A percentile compares a stretch with the other conserved stretches of the same genome.
Conservation (phyloP, 169 alveolate genomes). For the Plasmodium gonderi region DNA sequence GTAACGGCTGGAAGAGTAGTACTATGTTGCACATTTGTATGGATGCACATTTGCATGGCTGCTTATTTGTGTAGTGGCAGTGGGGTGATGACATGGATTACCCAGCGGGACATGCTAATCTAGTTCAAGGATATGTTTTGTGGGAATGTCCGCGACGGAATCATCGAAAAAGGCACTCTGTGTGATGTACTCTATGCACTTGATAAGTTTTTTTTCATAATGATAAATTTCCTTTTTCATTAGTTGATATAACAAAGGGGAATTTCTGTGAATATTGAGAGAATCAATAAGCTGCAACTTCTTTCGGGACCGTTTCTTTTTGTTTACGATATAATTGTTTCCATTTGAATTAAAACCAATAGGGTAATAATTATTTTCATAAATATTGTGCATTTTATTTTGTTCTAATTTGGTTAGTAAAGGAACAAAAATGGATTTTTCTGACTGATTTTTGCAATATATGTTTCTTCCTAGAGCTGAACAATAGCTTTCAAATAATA, state of each 20-base stretch:
- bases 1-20: too few relatives aligned
- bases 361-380: constrained; percentile 32
- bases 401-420: constrained; percentile 11
- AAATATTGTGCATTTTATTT: constrained; percentile 5
- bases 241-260: constrained; percentile 71
- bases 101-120: too few relatives aligned
- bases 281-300: constrained; percentile 17
- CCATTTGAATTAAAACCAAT: neutral
- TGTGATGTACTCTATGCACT: constrained; percentile 52
- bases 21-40: too few relatives aligned
- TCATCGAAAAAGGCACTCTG: constrained; percentile 58
- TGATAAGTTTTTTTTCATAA: constrained; percentile 57
- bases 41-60: too few relatives aligned
- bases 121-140: neutral
- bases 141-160: neutral
- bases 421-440: constrained; percentile 68
- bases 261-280: constrained; percentile 44
- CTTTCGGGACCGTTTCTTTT: neutral
- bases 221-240: constrained; percentile 65
- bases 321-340: neutral
- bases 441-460: constrained; percentile 11
- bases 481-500: constrained; percentile 63
- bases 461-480: constrained; percentile 53
- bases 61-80: too few relatives aligned
- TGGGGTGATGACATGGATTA: too few relatives aligned